Base-by-base conservation (phyloP, 176 grass and related monocot genomes). In the Tillandsia leiboldiana region DNA sequence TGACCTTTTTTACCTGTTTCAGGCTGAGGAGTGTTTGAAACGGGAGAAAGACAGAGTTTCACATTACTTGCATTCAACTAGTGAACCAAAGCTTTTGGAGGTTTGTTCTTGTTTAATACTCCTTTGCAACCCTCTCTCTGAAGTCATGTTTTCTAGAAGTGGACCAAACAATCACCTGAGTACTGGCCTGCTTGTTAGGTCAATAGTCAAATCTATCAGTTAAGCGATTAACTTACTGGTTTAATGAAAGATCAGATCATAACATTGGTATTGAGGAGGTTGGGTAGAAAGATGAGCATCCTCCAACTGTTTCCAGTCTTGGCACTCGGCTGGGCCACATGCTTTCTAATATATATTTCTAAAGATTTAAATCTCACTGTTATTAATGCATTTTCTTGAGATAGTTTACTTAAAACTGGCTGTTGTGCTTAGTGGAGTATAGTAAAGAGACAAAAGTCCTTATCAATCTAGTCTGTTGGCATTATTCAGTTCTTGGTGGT, bases 11-110 rank as follows among this genome's bases (percentile, higher is more conserved):
- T 24, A 47, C 75, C 80, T 18, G 10, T 23, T 61, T 61, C 56
- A 99, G 95, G 87, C 87, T 66, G 95, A 99, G 70, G 95, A 99
- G 74, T 94, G 90, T 67, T 72, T 99, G 69, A 90, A 82, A 75
- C 75, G 75, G 22, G 95, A 99, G 73, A 94, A 99, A 50, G 95
- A 94, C 26, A 88, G 95, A 75, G 90, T 99, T 78, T 73, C 79
- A 67, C 87, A 99, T 79, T 99, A 94, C 72, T 78, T 99, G 82
- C 95, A 99, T 83, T 88, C 82, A 62, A 99, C 80, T 66, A 99
- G 82, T 64, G 90, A 94, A 84, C 87, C 78, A 10, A 99, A 99
- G 73, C 81, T 99, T 26, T 75, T 99, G 80, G 90, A 99, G 90
- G 95, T 99, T 13, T 52, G 73, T 74, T 69, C 13, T 72, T 65